A percentile compares a stretch with the other conserved stretches of the same genome.
Evolutionary conservation across 208 protist species (phyloP).

Genomic region (Trichomonas gallinae): DNA sequence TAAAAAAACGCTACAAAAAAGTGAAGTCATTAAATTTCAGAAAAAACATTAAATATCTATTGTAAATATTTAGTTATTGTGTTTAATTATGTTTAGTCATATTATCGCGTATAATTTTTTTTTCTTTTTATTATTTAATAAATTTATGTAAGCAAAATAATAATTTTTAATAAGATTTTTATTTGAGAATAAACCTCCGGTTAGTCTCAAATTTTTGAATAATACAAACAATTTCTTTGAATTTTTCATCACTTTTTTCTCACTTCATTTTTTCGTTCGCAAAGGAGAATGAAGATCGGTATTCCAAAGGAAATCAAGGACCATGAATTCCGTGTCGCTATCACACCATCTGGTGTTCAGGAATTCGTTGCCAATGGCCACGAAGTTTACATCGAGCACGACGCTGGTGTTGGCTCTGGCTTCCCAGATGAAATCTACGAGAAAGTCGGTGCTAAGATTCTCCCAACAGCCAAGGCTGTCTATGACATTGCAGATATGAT

Average conservation of each 20-base stretch:
- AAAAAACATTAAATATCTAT: too few species aligned
- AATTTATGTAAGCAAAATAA: too few species aligned
- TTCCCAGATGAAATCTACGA: conserved; percentile 18
- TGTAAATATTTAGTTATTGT: too few species aligned
- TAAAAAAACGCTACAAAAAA: too few species aligned
- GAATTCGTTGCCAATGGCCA: background rate
- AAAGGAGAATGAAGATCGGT: conserved; percentile 13
- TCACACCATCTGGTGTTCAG: conserved; percentile 1
- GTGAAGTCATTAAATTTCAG: too few species aligned
- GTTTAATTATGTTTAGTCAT: too few species aligned
- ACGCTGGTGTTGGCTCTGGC: background rate
- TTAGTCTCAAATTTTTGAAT: too few species aligned
- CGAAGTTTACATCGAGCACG: conserved; percentile 8
- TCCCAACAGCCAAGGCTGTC: background rate
- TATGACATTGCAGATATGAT: conserved; percentile 22
- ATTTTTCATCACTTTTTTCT: background rate
- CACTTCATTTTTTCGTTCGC: background rate
- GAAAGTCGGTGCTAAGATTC: background rate
- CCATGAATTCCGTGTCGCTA: background rate
- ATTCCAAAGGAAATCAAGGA: conserved; percentile 16
- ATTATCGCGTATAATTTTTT: too few species aligned
- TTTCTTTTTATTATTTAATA: too few species aligned
- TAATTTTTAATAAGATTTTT: too few species aligned
- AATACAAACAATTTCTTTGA: too few species aligned
- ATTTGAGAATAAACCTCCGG: too few species aligned